Percentiles rank a stretch among this genome's conserved stretches.
These are phyloP conservation scores for Fraxinus americana DNA, from an alignment of 257 asterid genomes.

Conservation along the genomic window DNA sequence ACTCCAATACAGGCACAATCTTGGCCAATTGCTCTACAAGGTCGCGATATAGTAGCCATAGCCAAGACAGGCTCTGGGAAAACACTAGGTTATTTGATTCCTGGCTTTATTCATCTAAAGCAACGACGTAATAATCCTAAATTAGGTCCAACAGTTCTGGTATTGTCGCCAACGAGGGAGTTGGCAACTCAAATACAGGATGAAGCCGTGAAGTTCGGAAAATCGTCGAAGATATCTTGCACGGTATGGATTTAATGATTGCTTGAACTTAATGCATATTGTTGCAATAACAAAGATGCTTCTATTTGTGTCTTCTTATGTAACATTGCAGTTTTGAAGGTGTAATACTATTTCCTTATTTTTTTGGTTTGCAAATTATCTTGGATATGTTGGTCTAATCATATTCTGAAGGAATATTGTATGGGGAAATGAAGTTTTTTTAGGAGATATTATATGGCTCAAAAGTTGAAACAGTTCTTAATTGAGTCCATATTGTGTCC, in stretches of 20 bases:
- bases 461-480: background rate
- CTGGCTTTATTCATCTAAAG: conserved; percentile 84
- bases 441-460: background rate
- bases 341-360: conserved; percentile 14
- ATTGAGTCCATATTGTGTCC: background rate
- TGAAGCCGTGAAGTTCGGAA: conserved; percentile 91
- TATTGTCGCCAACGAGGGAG: conserved; percentile 94
- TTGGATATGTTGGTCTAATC: background rate
- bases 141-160: conserved; percentile 93
- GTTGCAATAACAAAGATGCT: background rate
- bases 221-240: conserved; percentile 84
- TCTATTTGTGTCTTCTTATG: background rate
- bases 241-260: conserved; percentile 54
- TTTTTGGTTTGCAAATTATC: background rate
- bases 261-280: background rate
- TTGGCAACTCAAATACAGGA: conserved; percentile 97
- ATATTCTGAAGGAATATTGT: background rate
- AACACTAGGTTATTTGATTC: conserved; percentile 91
- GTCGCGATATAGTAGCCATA: conserved; percentile 95
- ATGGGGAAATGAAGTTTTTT: background rate
- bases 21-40: conserved; percentile 96
- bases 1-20: conserved; percentile 99
- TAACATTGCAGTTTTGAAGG: conserved; percentile 13
- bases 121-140: conserved; percentile 62
- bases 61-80: conserved; percentile 99